A percentile compares a stretch with the other conserved stretches of the same genome.
These are phyloP conservation scores for Boletus pseudo-olivaceus DNA, from an alignment of 768 basidiomycete species.

Conservation along the genomic window DNA sequence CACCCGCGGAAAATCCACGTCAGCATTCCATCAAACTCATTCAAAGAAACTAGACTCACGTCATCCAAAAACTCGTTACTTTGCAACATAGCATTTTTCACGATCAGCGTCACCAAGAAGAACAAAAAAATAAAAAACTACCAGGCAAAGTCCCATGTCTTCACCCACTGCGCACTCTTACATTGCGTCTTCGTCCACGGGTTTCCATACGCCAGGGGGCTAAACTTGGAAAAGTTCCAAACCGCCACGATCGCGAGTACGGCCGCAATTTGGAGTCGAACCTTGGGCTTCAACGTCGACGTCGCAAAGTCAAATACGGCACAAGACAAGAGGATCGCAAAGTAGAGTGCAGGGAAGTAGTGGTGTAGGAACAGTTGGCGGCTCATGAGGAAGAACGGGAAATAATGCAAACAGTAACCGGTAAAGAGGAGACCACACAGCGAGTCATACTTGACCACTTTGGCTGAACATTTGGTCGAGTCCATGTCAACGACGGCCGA, in stretches of 20 bases:
- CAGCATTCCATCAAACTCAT: background rate
- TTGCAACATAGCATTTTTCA: background rate
- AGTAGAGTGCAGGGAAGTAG: constrained; percentile 96
- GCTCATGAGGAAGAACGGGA: constrained; percentile 96
- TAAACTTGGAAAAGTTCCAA: constrained; percentile 76
- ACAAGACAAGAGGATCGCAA: constrained; percentile 76
- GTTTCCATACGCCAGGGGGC: constrained; percentile 78
- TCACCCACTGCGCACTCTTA: constrained; percentile 74
- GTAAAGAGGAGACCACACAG: constrained; percentile 89
- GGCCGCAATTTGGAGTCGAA: constrained; percentile 78
- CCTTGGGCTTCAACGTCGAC: constrained; percentile 66
- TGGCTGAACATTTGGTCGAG: constrained; percentile 47
- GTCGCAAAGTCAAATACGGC: constrained; percentile 84
- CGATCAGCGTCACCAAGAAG: background rate
- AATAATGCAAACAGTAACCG: constrained; percentile 91
- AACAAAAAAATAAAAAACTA: constrained; percentile 27
- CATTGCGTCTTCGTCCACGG: constrained; percentile 86
- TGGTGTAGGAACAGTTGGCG: constrained; percentile 98
- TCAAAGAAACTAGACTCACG: constrained; percentile 39
- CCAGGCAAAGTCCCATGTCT: constrained; percentile 97
- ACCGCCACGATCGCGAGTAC: constrained; percentile 69
- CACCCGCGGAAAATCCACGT: background rate
- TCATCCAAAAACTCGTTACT: constrained; percentile 69
- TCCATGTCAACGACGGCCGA: background rate
- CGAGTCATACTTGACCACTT: constrained; percentile 87